Percentiles rank a stretch among this genome's conserved stretches.
Evolutionary conservation across 306 rosid species (phyloP).

Genomic region (Dalbergia cochinchinensis): DNA sequence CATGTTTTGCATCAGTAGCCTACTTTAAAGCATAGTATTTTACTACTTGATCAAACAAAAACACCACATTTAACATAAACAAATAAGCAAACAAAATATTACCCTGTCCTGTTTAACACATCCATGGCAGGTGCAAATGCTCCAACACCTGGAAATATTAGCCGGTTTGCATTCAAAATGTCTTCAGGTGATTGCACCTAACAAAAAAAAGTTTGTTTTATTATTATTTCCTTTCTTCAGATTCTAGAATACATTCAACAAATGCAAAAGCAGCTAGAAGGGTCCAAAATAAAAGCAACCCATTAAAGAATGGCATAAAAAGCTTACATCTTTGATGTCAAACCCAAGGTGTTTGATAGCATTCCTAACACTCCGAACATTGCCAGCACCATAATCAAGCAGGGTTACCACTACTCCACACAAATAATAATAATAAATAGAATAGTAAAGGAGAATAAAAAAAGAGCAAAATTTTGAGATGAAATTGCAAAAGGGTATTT

Average conservation of each 20-base stretch:
- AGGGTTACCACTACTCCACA: slow-evolving; percentile 75
- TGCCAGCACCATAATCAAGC: slow-evolving; percentile 96
- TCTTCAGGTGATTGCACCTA: slow-evolving; percentile 89
- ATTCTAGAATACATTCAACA: slow-evolving; percentile 21
- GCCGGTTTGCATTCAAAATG: slow-evolving; percentile 76
- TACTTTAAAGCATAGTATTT: slow-evolving; percentile 20
- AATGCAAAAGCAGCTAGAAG: not conserved
- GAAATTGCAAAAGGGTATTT: slow-evolving; percentile 13
- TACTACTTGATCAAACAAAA: not conserved
- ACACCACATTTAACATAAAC: not conserved
- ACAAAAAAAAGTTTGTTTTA: slow-evolving; percentile 1
- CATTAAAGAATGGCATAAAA: slow-evolving; percentile 1
- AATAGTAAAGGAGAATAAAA: not conserved
- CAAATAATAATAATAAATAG: not conserved
- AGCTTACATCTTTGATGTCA: slow-evolving; percentile 82
- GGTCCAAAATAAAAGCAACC: not conserved
- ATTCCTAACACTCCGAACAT: slow-evolving; percentile 89
- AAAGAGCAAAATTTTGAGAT: not conserved
- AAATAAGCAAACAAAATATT: not conserved
- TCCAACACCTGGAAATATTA: slow-evolving; percentile 95
- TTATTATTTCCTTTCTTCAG: not conserved
- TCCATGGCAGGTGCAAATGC: slow-evolving; percentile 96
- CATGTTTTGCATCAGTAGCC: slow-evolving; percentile 12
- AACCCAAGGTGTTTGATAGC: slow-evolving; percentile 87
- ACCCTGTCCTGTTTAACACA: slow-evolving; percentile 84